Evolutionary conservation across 2,329 filamentous ascomycete genomes (phyloP).

Genomic region (Verticillium zaregamsianum): DNA sequence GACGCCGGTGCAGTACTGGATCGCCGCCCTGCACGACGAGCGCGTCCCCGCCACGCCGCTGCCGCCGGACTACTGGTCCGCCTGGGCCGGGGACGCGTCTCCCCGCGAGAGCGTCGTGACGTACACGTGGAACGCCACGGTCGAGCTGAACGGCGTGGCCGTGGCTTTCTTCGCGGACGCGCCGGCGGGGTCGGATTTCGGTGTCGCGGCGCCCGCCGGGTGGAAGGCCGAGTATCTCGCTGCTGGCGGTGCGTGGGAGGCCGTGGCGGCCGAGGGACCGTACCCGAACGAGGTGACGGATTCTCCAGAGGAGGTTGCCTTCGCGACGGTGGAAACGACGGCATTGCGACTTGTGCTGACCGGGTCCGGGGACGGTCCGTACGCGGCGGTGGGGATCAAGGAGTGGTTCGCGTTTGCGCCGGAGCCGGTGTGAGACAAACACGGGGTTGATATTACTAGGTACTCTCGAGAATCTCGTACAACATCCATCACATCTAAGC

Average conservation of each 20-base stretch:
- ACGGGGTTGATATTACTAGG: neutral
- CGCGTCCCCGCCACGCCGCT: conserved; percentile 24
- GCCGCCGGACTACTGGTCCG: conserved; percentile 32
- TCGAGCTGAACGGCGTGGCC: conserved; percentile 23
- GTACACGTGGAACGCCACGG: conserved; percentile 23
- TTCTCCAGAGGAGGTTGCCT: conserved; percentile 21
- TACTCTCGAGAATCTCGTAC: neutral
- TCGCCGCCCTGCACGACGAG: conserved; percentile 26
- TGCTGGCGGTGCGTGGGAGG: conserved; percentile 15
- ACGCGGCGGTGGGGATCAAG: conserved; percentile 20
- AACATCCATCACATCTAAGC: conserved; percentile 1
- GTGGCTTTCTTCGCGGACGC: conserved; percentile 26
- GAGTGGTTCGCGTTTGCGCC: conserved; percentile 18
- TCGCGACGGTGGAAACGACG: conserved; percentile 20
- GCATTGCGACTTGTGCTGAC: conserved; percentile 16
- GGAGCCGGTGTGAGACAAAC: neutral
- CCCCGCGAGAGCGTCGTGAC: conserved; percentile 24
- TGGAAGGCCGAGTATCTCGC: conserved; percentile 22
- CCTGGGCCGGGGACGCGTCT: conserved; percentile 24
- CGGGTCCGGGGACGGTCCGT: conserved; percentile 17
- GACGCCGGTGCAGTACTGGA: conserved; percentile 33
- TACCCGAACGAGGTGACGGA: conserved; percentile 22
- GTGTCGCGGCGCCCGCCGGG: conserved; percentile 22
- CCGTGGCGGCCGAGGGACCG: conserved; percentile 13
- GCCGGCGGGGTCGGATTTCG: conserved; percentile 21